These are phyloP conservation scores for Crepidotus variabilis DNA, from an alignment of 768 basidiomycete species.

Conservation along the genomic window DNA sequence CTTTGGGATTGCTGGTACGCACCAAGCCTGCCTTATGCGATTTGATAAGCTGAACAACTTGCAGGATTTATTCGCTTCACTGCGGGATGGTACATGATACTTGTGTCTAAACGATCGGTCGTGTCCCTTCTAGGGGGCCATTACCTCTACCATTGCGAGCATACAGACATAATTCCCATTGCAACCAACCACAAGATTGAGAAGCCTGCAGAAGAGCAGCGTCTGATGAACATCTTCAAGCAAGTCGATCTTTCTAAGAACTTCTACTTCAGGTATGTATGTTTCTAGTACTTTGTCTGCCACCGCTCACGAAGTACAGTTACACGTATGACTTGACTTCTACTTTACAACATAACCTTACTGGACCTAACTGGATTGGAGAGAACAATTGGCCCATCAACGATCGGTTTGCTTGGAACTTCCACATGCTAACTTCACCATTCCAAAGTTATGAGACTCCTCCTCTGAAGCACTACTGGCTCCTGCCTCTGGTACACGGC, in stretches of 20 bases:
- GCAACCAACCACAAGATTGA: constrained; percentile 80
- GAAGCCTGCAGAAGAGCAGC: constrained; percentile 83
- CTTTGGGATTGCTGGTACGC: constrained; percentile 78
- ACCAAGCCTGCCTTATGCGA: background rate
- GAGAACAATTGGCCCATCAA: constrained; percentile 66
- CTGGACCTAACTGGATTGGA: constrained; percentile 43
- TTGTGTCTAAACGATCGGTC: constrained; percentile 85
- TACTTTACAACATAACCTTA: constrained; percentile 90
- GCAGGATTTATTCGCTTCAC: constrained; percentile 94
- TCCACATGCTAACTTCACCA: constrained; percentile 72
- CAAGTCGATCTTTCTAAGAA: constrained; percentile 99
- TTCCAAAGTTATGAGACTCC: constrained; percentile 43
- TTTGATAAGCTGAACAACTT: background rate
- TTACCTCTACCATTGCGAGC: constrained; percentile 95
- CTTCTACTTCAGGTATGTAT: constrained; percentile 88
- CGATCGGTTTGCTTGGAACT: constrained; percentile 94
- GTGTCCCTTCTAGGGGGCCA: constrained; percentile 94
- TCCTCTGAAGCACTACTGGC: constrained; percentile 67
- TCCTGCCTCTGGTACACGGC: constrained; percentile 89
- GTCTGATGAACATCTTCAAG: constrained; percentile 87
- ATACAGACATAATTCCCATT: constrained; percentile 78
- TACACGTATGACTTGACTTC: constrained; percentile 97
- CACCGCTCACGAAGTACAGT: constrained; percentile 34
- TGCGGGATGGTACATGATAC: constrained; percentile 93
- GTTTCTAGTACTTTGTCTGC: background rate